phyloP scores from a whole-genome alignment of 1,139 yeast species.

The Blastobotrys buckinghamii region DNA sequence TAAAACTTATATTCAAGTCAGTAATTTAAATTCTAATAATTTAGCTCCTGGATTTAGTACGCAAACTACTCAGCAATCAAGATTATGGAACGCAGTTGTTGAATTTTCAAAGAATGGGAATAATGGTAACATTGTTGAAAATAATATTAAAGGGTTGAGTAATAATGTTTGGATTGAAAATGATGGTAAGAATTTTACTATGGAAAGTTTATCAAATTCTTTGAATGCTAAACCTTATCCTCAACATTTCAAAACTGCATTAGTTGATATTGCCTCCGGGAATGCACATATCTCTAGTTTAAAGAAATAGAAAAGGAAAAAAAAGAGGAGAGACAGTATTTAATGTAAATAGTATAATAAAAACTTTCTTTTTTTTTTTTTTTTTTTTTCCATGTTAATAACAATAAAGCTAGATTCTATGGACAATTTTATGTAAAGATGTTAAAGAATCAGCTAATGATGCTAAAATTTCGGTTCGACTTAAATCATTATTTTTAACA shows the following conservation, averaged over 20 bases:
- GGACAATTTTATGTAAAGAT: slow-evolving; percentile 1
- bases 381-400: neutral
- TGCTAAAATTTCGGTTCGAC: slow-evolving; percentile 1
- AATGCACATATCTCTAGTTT: slow-evolving; percentile 19
- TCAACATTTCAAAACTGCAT: slow-evolving; percentile 21
- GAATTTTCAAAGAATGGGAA: neutral
- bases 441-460: neutral
- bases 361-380: no score
- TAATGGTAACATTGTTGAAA: slow-evolving; percentile 14
- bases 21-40: slow-evolving; percentile 6
- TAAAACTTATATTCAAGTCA: slow-evolving; percentile 6
- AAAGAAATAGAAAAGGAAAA: slow-evolving; percentile 1
- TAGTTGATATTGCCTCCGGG: slow-evolving; percentile 27
- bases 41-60: slow-evolving; percentile 5
- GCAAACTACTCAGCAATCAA: slow-evolving; percentile 10
- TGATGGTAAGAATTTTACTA: slow-evolving; percentile 13
- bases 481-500: neutral
- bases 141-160: slow-evolving; percentile 20
- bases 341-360: neutral
- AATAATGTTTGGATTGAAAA: slow-evolving; percentile 15
- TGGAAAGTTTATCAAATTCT: slow-evolving; percentile 17
- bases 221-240: slow-evolving; percentile 24
- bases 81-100: slow-evolving; percentile 14
- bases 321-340: neutral
- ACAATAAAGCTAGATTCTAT: neutral